Evolutionary conservation across 495 filamentous ascomycete genomes (phyloP), one percentile per base, ranked within the genome.

Genomic region (Friedmanniomyces endolithicus): DNA sequence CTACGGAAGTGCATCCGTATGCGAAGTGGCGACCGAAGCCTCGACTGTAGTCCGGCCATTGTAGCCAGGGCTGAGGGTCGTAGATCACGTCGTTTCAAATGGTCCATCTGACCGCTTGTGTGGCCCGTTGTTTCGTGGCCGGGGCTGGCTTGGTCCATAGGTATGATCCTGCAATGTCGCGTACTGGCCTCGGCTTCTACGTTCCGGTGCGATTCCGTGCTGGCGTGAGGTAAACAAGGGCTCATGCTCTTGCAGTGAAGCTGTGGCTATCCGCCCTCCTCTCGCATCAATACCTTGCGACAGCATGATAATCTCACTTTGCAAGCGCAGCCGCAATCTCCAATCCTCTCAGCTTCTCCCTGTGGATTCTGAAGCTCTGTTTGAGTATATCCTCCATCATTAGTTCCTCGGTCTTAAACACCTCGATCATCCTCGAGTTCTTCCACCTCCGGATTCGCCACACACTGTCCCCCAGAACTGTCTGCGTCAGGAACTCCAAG

Each of bases 321-420:
- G 31, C 31, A 52, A 54, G 52, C 52, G 39, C 52, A 54, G 37
- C 52, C 2, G 43, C 11, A 12, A 54, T 29, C 52, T 54, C 43
- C 40, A 54, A 22, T 2, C 23, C 52, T 22, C 17, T 33, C 58
- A 56, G n/a, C 57, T 58, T 45, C 33, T 67, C 78, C 49, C 88
- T 72, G 85, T 87, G 94, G 50, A 80, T 72, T 55, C 83, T 74
- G 63, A 94, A 95, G 14, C 84, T 78, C 27, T 78, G 72, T 0
- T 82, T 82, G n/a, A 95, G 70, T 43, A 95, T 89, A 34, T 74
- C 74, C 8, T 87, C 87, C 53, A 85, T 79, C 0, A 86, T 87
- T 6, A 74, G 78, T 47, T 86, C 85, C 63, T 87, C 83, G 0
- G 85, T 65, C 61, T 78, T 79, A 63, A 77, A 84, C 0, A 94